Evolutionary conservation across 176 grass and related monocot genomes (phyloP).

Genomic region (Pontederia crassipes): DNA sequence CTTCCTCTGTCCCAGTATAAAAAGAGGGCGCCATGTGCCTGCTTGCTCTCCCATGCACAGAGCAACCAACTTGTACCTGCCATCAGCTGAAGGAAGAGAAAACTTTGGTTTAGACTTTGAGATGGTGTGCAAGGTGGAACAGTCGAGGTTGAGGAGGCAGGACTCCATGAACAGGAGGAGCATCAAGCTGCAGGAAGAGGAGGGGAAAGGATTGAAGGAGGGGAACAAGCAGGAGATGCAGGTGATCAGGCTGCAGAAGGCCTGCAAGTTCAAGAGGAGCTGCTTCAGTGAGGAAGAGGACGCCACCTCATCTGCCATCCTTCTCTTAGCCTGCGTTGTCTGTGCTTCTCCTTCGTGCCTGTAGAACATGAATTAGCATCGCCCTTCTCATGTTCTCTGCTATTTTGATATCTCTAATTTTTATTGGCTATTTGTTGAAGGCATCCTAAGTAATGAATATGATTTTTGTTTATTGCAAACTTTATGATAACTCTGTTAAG

Average conservation of each 20-base stretch:
- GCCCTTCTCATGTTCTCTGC: not conserved
- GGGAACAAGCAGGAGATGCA: not conserved
- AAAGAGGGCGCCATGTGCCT: not conserved
- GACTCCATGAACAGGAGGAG: slow-evolving; percentile 16
- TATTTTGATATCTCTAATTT: too few species aligned
- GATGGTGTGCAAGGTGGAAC: slow-evolving; percentile 18
- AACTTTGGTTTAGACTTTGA: not conserved
- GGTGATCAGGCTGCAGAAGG: slow-evolving; percentile 49
- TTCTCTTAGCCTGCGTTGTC: slow-evolving; percentile 68
- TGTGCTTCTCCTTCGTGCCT: slow-evolving; percentile 24
- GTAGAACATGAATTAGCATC: not conserved
- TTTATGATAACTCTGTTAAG: too few species aligned
- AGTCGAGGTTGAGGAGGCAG: slow-evolving; percentile 13
- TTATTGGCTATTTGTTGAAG: too few species aligned
- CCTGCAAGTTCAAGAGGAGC: slow-evolving; percentile 81
- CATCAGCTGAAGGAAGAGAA: not conserved
- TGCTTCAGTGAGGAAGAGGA: slow-evolving; percentile 77
- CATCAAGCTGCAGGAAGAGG: slow-evolving; percentile 2
- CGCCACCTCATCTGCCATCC: slow-evolving; percentile 56
- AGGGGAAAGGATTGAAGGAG: slow-evolving; percentile 14
- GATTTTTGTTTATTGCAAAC: too few species aligned
- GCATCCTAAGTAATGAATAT: too few species aligned
- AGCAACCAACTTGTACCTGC: not conserved
- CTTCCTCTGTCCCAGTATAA: too few species aligned
- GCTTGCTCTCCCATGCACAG: not conserved